These are phyloP conservation scores for Solanum dulcamara DNA, from an alignment of 257 asterid species.

Conservation along the genomic window DNA sequence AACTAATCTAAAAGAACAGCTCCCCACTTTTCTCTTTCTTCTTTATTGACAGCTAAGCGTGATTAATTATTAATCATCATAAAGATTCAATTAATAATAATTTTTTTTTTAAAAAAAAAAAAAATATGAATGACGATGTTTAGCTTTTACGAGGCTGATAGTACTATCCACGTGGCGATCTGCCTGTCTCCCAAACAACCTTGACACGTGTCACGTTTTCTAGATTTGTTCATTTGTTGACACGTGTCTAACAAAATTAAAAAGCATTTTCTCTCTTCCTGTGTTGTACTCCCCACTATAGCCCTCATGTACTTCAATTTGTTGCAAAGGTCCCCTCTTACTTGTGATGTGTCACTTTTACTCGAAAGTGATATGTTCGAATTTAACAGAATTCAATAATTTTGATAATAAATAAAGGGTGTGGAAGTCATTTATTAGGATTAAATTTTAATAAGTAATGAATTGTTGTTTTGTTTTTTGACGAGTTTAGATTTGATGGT, in stretches of 20 bases:
- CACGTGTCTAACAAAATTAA: conserved; percentile 5
- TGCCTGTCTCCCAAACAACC: not conserved
- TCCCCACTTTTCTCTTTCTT: not conserved
- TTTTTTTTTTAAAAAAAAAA: not conserved
- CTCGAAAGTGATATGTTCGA: not conserved
- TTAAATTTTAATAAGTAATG: not conserved
- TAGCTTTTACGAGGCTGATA: conserved; percentile 21
- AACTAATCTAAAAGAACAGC: not conserved
- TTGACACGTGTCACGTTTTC: conserved; percentile 3
- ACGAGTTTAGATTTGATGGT: not conserved
- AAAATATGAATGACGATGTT: not conserved
- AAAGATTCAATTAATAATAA: not conserved
- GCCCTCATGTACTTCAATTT: not conserved
- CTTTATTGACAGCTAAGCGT: conserved; percentile 13
- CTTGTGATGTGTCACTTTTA: not conserved
- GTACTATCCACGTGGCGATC: conserved; percentile 13
- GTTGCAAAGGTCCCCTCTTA: not conserved
- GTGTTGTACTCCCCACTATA: not conserved
- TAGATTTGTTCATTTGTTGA: not conserved
- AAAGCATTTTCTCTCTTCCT: not conserved
- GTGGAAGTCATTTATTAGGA: not conserved
- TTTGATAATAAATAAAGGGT: not conserved
- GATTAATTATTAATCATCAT: not conserved
- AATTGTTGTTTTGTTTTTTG: not conserved
- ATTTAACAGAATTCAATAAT: fast-evolving